phyloP scores from a whole-genome alignment of 176 grass and related monocot species.

The Ananas comosus region DNA sequence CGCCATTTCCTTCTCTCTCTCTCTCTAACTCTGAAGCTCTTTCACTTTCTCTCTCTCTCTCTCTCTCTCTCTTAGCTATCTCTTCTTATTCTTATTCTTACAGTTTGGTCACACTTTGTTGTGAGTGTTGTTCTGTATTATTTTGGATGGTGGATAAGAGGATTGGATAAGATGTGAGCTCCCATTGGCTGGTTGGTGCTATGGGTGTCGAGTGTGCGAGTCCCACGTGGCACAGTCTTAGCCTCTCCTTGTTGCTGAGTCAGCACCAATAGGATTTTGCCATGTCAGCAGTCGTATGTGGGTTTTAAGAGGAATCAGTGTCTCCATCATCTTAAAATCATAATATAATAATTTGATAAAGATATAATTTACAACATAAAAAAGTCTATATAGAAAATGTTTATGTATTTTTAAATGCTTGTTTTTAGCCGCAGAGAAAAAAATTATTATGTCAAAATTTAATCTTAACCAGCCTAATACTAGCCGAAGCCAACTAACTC shows the following conservation, averaged over 20 bases:
- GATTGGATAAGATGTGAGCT: constrained; percentile 40
- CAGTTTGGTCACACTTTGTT: constrained; percentile 14
- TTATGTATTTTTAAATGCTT: too few relatives aligned
- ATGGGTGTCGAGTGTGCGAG: constrained; percentile 19
- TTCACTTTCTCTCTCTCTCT: not conserved
- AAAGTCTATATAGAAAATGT: too few relatives aligned
- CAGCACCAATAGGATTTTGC: not conserved
- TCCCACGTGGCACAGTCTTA: constrained; percentile 25
- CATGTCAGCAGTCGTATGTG: not conserved
- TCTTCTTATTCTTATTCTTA: not conserved
- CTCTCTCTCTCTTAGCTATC: not conserved
- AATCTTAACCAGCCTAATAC: too few relatives aligned
- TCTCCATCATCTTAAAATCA: too few relatives aligned
- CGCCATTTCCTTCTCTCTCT: constrained; percentile 37
- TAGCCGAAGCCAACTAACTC: too few relatives aligned
- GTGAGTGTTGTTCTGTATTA: constrained; percentile 28
- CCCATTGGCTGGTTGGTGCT: constrained; percentile 44
- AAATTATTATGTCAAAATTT: too few relatives aligned
- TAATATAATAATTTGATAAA: too few relatives aligned
- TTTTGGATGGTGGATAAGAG: constrained; percentile 56
- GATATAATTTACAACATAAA: too few relatives aligned
- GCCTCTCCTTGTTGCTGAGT: not conserved
- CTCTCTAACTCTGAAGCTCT: constrained; percentile 28
- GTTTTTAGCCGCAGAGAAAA: too few relatives aligned
- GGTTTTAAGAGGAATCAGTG: too few relatives aligned